phyloP scores from a whole-genome alignment of 1,139 yeast genomes.

The Blastobotrys elegans region DNA sequence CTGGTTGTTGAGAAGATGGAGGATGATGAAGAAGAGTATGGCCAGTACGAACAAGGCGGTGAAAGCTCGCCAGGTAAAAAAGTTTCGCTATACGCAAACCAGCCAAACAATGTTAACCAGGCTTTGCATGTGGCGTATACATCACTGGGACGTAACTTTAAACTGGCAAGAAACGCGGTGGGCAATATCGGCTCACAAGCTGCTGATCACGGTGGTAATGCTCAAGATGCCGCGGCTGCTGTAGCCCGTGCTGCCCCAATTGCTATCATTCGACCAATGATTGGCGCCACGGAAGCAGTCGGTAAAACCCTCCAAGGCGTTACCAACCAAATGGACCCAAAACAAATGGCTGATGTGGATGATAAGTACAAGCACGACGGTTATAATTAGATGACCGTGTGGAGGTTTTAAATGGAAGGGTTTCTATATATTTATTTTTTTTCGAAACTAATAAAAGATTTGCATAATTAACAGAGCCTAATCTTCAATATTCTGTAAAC shows the following conservation, averaged over 20 bases:
- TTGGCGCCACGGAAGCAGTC: conserved; percentile 90
- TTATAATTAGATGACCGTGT: background rate
- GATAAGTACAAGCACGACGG: conserved; percentile 9
- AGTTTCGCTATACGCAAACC: conserved; percentile 78
- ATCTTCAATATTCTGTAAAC: too few relatives aligned
- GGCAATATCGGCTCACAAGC: conserved; percentile 56
- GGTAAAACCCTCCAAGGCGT: conserved; percentile 80
- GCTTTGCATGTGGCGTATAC: conserved; percentile 71
- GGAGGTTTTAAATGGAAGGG: background rate
- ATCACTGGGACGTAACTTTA: conserved; percentile 65
- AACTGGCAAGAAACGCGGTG: conserved; percentile 61
- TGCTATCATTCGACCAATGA: conserved; percentile 74
- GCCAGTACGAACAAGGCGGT: conserved; percentile 22
- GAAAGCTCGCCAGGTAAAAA: conserved; percentile 20
- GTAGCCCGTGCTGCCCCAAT: conserved; percentile 78
- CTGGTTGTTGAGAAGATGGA: too few relatives aligned
- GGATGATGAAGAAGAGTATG: conserved; percentile 30
- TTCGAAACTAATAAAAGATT: background rate
- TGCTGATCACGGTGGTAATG: conserved; percentile 43
- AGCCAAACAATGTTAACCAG: conserved; percentile 64
- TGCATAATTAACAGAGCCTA: too few relatives aligned
- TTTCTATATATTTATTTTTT: background rate
- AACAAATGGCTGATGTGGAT: conserved; percentile 35
- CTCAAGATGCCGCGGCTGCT: conserved; percentile 59
- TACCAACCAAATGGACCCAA: conserved; percentile 73